Evolutionary conservation across 2,329 filamentous ascomycete species (phyloP).

Genomic region (Phyllachora maydis): DNA sequence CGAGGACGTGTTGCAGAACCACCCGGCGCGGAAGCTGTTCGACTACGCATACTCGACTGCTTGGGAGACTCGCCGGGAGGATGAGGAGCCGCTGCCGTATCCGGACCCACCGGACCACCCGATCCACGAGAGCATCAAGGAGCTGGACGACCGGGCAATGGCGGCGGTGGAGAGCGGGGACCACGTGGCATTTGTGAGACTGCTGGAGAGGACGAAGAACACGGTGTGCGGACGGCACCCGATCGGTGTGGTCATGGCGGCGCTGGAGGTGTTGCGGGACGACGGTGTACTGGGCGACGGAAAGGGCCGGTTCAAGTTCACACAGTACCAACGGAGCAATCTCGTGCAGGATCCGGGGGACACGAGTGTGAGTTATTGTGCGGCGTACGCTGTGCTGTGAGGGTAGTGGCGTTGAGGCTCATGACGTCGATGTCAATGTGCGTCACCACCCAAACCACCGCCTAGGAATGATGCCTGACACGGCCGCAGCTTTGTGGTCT

Average conservation of each 20-base stretch:
- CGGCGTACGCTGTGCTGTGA: conserved; percentile 64
- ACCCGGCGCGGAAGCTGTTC: no score
- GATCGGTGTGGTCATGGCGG: conserved; percentile 83
- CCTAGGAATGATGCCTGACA: no score
- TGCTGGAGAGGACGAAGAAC: conserved; percentile 55
- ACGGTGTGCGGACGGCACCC: conserved; percentile 91
- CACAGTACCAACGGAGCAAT: conserved; percentile 74
- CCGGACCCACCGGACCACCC: conserved; percentile 16
- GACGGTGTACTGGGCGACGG: conserved; percentile 11
- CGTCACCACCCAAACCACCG: no score
- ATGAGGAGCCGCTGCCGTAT: not conserved
- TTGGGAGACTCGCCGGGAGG: no score
- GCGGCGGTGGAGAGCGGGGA: conserved; percentile 60
- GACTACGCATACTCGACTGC: no score
- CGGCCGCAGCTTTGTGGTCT: no score
- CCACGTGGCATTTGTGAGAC: conserved; percentile 48
- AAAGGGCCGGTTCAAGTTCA: conserved; percentile 48
- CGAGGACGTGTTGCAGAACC: no score
- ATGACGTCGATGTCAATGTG: no score
- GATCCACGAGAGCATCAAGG: conserved; percentile 72
- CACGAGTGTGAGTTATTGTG: conserved; percentile 88
- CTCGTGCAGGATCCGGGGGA: conserved; percentile 46
- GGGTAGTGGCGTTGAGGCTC: no score
- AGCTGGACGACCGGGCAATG: conserved; percentile 67
- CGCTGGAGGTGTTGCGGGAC: conserved; percentile 42